Conservation (phyloP, 1,284 basidiomycete genomes). For the Farysia itapuensis region DNA sequence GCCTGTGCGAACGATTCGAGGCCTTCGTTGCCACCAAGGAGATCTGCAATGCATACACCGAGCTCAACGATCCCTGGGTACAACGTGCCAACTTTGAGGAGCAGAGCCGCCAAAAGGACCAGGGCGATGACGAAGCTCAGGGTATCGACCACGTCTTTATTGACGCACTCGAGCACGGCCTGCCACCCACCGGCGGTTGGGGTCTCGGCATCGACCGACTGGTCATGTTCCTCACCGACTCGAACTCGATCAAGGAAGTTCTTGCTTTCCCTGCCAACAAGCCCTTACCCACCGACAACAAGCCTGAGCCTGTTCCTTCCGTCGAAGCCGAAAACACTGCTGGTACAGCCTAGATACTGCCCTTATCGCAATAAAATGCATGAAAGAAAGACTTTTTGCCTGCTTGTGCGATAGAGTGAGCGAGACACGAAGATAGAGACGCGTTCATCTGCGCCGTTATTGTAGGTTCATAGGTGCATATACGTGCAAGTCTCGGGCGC, state of each 20-base stretch:
- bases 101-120: conserved; percentile 85
- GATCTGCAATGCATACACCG: conserved; percentile 74
- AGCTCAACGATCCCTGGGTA: conserved; percentile 72
- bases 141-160: conserved; percentile 71
- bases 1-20: conserved; percentile 97
- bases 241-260: conserved; percentile 80
- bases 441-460: too few species aligned
- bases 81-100: conserved; percentile 95
- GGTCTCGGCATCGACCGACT: conserved; percentile 49
- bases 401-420: too few species aligned
- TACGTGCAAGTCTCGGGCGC: too few species aligned
- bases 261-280: conserved; percentile 88
- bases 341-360: too few species aligned
- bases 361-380: too few species aligned
- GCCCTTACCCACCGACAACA: conserved; percentile 62
- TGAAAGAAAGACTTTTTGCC: too few species aligned
- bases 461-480: too few species aligned
- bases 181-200: conserved; percentile 88
- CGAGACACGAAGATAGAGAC: too few species aligned
- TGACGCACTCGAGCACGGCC: conserved; percentile 86
- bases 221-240: conserved; percentile 49
- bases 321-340: conserved; percentile 13
- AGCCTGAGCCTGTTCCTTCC: conserved; percentile 16
- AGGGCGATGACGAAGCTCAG: conserved; percentile 96
- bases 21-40: conserved; percentile 98